phyloP scores from a whole-genome alignment of 192 early-diverging fungal species.

The Haplosporangium gracile region DNA sequence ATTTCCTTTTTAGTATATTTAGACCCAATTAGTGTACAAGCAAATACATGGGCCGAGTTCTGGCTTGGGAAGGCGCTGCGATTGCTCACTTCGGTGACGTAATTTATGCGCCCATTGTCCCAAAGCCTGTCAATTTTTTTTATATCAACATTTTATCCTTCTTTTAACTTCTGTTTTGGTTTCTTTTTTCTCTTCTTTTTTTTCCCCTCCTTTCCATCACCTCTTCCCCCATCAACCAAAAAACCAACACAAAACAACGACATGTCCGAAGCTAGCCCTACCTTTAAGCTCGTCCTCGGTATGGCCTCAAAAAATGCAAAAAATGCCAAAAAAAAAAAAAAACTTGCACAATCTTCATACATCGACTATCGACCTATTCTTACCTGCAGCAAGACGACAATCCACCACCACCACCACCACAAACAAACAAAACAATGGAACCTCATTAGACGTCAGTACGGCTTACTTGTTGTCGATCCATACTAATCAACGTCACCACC shows the following conservation, averaged over 20 bases:
- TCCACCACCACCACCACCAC: neutral
- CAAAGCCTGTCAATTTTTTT: no score
- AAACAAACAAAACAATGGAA: neutral
- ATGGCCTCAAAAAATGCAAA: slow-evolving; percentile 13
- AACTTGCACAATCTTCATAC: neutral
- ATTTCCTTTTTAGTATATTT: no score
- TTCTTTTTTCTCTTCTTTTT: slow-evolving; percentile 9
- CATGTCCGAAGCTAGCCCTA: slow-evolving; percentile 65
- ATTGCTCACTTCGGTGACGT: no score
- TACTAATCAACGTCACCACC: slow-evolving; percentile 8
- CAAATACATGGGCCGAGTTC: no score
- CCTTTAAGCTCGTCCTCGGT: slow-evolving; percentile 95
- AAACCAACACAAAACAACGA: neutral
- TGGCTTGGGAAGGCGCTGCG: no score
- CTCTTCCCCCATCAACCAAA: neutral
- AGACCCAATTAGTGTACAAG: no score
- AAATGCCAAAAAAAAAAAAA: neutral
- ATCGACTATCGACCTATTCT: neutral
- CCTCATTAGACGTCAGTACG: neutral
- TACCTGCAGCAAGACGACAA: neutral
- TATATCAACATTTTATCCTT: slow-evolving; percentile 12
- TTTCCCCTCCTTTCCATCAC: neutral
- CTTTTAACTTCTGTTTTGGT: slow-evolving; percentile 7
- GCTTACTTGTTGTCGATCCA: neutral
- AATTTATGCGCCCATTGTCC: no score